phyloP scores from a whole-genome alignment of 2,329 filamentous ascomycete species.

The Ophiostoma piceae region DNA sequence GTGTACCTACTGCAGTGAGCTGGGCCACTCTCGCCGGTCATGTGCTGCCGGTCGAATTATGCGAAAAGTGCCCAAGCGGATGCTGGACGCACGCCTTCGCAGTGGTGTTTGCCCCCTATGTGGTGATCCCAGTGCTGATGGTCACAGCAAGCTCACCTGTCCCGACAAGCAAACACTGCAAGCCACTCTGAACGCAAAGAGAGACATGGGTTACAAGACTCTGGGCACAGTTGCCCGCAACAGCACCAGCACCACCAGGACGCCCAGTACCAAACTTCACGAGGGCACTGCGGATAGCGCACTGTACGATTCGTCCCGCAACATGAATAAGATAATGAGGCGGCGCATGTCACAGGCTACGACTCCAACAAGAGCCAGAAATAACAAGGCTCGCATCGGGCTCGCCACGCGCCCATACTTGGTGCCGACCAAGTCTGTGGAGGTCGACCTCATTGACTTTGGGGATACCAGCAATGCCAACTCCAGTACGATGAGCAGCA shows the following conservation, averaged over 20 bases:
- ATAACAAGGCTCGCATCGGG: not conserved
- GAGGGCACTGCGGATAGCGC: not conserved
- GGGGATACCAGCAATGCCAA: not conserved
- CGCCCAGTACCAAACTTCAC: not conserved
- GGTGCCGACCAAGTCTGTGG: not conserved
- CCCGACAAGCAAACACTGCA: conserved; percentile 14
- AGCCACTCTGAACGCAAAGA: not conserved
- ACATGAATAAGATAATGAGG: not conserved
- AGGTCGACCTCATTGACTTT: not conserved
- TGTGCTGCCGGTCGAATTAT: conserved; percentile 25
- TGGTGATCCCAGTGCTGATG: conserved; percentile 21
- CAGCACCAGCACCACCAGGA: not conserved
- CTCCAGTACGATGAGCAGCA: not conserved
- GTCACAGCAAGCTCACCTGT: conserved; percentile 23
- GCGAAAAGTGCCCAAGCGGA: conserved; percentile 22
- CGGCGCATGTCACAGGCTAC: not conserved
- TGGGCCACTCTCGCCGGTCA: conserved; percentile 19
- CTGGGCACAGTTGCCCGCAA: not conserved
- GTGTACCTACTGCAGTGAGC: conserved; percentile 25
- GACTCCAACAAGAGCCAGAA: not conserved
- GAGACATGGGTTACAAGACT: not conserved
- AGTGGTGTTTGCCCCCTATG: conserved; percentile 23
- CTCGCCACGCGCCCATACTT: not conserved
- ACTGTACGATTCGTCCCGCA: not conserved
- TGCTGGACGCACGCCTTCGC: conserved; percentile 17